phyloP scores from a whole-genome alignment of 139 green algal genomes.

The Micractinium conductrix region DNA sequence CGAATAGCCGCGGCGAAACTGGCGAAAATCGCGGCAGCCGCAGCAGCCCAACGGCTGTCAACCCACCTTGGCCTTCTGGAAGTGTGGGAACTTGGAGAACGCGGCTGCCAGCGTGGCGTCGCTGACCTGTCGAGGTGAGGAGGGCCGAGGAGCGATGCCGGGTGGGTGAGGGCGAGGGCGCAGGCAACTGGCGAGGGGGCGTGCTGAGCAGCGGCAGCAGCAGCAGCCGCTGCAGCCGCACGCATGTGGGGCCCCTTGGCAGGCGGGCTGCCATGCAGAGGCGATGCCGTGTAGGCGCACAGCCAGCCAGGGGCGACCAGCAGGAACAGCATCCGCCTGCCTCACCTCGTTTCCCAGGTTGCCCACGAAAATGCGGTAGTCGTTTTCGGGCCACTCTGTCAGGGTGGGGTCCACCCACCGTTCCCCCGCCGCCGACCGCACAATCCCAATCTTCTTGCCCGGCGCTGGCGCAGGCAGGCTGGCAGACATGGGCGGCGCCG shows the following conservation, averaged over 20 bases:
- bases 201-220: background rate
- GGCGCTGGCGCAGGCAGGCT: background rate
- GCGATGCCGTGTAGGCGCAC: background rate
- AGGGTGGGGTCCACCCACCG: constrained; percentile 83
- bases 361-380: constrained; percentile 97
- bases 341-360: constrained; percentile 91
- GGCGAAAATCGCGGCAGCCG: too few relatives aligned
- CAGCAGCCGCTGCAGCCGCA: background rate
- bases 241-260: too few relatives aligned
- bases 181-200: background rate
- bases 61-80: constrained; percentile 82
- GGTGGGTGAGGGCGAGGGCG: background rate
- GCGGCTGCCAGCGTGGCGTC: constrained; percentile 87
- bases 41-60: too few relatives aligned
- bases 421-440: constrained; percentile 66
- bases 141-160: background rate
- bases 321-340: background rate
- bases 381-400: constrained; percentile 92
- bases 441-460: constrained; percentile 40
- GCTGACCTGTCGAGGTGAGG: constrained; percentile 56
- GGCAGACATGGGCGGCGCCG: background rate
- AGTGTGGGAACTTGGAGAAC: constrained; percentile 88
- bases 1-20: too few relatives aligned
- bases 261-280: background rate
- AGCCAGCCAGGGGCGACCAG: background rate